A percentile compares a stretch with the other conserved stretches of the same genome.
phyloP scores from a whole-genome alignment of 2,329 filamentous ascomycete species.

The Penicillium palitans region DNA sequence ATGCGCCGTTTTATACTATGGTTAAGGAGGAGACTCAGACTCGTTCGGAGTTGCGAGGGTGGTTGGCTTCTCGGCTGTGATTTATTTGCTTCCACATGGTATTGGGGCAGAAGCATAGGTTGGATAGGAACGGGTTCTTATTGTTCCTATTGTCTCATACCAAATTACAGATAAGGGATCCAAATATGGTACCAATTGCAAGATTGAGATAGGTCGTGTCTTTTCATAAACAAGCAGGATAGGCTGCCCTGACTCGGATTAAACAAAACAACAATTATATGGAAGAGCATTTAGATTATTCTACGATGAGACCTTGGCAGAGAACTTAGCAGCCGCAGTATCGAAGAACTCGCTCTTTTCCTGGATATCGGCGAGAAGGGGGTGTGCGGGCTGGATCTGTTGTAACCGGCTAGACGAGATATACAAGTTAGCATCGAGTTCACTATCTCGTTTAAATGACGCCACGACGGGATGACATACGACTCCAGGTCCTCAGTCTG shows the following conservation, averaged over 20 bases:
- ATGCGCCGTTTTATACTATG: constrained; percentile 29
- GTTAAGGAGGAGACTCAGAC: constrained; percentile 29
- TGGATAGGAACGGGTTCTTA: not conserved
- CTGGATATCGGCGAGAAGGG: constrained; percentile 69
- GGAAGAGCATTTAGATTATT: constrained; percentile 12
- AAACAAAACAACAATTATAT: constrained; percentile 22
- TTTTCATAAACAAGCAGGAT: constrained; percentile 29
- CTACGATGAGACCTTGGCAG: constrained; percentile 65
- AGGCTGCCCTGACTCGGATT: constrained; percentile 19
- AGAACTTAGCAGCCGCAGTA: constrained; percentile 81
- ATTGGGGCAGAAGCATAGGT: not conserved
- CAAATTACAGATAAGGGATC: not conserved
- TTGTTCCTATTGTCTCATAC: not conserved
- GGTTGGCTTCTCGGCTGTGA: constrained; percentile 32
- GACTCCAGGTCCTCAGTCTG: constrained; percentile 61
- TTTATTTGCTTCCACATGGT: not conserved
- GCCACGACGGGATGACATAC: constrained; percentile 49
- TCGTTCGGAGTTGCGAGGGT: constrained; percentile 29
- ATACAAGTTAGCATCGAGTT: constrained; percentile 21
- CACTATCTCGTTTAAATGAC: too few species aligned
- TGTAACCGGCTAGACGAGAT: constrained; percentile 38
- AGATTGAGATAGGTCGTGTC: constrained; percentile 23
- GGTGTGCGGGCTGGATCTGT: constrained; percentile 65
- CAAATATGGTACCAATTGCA: constrained; percentile 15
- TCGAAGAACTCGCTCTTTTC: constrained; percentile 90